Base-by-base conservation (phyloP, 176 grass and related monocot genomes). In the Poa annua region DNA sequence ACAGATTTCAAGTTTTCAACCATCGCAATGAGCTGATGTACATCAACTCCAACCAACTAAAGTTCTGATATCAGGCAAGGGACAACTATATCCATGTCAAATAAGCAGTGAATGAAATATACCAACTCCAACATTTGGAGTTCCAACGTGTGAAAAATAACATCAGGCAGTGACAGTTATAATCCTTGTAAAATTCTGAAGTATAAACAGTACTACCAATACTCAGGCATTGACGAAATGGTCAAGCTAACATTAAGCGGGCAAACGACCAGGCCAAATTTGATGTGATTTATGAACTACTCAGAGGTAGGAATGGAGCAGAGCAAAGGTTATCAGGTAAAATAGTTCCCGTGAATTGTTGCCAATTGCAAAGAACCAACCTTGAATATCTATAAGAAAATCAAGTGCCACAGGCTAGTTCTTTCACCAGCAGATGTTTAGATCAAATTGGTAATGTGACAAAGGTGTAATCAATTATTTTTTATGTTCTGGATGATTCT, bases 391-490 rank as follows among this genome's bases (percentile, higher is more conserved):
- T 34, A 13, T 44, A 32, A 56, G 6, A 38, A 11, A 61, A 16
- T 81, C 59, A 87, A 35, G 16, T 45, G 70, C 35, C 12, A 66
- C 21, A 5, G 22, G 25, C 51, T 72, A 86, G 55, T 80, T 73
- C 53, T 51, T 72, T 20, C 15, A 78, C 2, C 41, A 38, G 3
- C 41, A 19, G 17, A 26, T 14, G 15, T 61, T 80, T 72, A 2
- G 0, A 52, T 8, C 8, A 62, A 85, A 79, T 71, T 35, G 39
- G 5, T 48, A 15, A 8, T 14, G 16, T 0, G 39, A 42, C 41
- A 41, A 39, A 35, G 38, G 38, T 41, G 39, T 41, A 41, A 8
- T 41, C 35, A 4, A 36, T 36, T 3, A 41, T 1, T 44, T 16
- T n/a, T n/a, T 3, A 14, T 19, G 8, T 32, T 45, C 11, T 33